A percentile compares a stretch with the other conserved stretches of the same genome.
Conservation (phyloP, 73 alveolate genomes). For the Breviolum minutum region DNA sequence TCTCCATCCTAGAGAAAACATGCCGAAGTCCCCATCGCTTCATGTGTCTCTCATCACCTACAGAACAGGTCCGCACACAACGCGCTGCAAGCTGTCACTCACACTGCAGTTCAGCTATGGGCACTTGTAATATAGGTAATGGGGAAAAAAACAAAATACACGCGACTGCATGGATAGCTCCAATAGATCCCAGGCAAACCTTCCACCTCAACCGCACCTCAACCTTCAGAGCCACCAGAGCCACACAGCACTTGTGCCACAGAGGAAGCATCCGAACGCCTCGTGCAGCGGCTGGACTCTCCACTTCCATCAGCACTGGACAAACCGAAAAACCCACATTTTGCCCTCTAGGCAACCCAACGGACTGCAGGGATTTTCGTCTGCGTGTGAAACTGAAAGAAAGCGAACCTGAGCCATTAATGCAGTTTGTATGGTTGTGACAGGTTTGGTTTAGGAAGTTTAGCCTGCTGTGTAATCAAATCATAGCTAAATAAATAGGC, state of each 20-base stretch:
- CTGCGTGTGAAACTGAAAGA: background rate
- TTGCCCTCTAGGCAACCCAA: background rate
- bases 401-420: background rate
- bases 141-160: too few relatives aligned
- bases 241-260: slow-evolving; percentile 46
- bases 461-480: too few relatives aligned
- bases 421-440: background rate
- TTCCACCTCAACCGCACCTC: background rate
- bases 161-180: too few relatives aligned
- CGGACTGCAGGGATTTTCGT: slow-evolving; percentile 31
- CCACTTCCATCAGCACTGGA: background rate
- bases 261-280: slow-evolving; percentile 58
- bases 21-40: too few relatives aligned
- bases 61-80: too few relatives aligned
- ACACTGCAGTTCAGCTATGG: too few relatives aligned
- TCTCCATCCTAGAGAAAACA: too few relatives aligned
- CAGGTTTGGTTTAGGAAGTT: too few relatives aligned
- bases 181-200: background rate
- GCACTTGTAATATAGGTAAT: too few relatives aligned
- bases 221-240: background rate
- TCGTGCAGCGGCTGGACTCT: background rate
- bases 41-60: too few relatives aligned
- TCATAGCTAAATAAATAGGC: too few relatives aligned
- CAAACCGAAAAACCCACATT: background rate
- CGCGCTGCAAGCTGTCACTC: too few relatives aligned